These are phyloP conservation scores for Pueraria montana DNA, from an alignment of 306 rosid genomes.

Conservation along the genomic window DNA sequence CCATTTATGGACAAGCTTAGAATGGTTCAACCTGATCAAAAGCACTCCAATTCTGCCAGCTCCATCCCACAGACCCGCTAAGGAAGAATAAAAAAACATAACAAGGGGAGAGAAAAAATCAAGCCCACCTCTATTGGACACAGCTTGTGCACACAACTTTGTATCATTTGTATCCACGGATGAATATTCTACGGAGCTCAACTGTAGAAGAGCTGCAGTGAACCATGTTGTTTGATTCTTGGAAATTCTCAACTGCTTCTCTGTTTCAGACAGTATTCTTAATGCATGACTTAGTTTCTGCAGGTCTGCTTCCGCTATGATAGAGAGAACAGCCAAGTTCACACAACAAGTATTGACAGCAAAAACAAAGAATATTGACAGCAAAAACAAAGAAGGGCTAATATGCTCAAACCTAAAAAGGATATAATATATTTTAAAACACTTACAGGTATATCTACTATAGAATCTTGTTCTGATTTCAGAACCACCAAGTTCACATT, in stretches of 20 bases:
- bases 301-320: constrained; percentile 69
- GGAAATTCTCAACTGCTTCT: constrained; percentile 83
- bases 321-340: constrained; percentile 33
- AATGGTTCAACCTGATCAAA: constrained; percentile 25
- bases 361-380: too few species aligned
- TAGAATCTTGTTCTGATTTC: constrained; percentile 66
- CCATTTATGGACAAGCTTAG: constrained; percentile 47
- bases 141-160: constrained; percentile 56
- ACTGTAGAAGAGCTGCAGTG: constrained; percentile 86
- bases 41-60: background rate
- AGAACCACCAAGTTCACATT: constrained; percentile 63
- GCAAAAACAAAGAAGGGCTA: background rate
- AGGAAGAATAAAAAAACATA: background rate
- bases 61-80: background rate
- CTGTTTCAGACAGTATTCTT: constrained; percentile 81
- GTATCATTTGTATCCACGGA: constrained; percentile 58
- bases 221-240: constrained; percentile 92
- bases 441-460: constrained; percentile 68
- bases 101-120: constrained; percentile 14
- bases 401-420: background rate
- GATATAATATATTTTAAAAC: background rate
- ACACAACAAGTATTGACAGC: constrained; percentile 15
- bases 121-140: constrained; percentile 57
- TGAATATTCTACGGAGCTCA: constrained; percentile 70
- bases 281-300: constrained; percentile 80